Evolutionary conservation across 2,329 filamentous ascomycete species (phyloP).

Genomic region (Cladosporium sp.): DNA sequence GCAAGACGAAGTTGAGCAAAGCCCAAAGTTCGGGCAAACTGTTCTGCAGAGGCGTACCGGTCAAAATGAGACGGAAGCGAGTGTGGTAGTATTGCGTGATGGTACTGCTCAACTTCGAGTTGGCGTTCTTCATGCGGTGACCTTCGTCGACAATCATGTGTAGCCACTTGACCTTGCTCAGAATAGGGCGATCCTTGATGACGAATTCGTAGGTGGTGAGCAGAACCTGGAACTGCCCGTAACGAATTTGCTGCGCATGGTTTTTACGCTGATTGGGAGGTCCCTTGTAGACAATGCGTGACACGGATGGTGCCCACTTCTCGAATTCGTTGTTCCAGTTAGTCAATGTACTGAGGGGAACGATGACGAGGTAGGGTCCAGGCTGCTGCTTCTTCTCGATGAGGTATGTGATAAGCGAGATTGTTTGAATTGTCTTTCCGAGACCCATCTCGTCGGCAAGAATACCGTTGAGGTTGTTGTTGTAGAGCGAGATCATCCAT

Average conservation of each 20-base stretch:
- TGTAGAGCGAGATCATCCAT: slow-evolving; percentile 99
- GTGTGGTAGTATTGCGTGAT: slow-evolving; percentile 95
- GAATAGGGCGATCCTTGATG: slow-evolving; percentile 93
- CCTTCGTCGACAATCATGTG: slow-evolving; percentile 99
- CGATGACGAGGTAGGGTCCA: slow-evolving; percentile 93
- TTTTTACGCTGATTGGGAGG: slow-evolving; percentile 84
- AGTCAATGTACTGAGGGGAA: slow-evolving; percentile 92
- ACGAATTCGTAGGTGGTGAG: slow-evolving; percentile 99
- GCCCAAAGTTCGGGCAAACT: slow-evolving; percentile 96
- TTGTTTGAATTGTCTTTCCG: slow-evolving; percentile 98
- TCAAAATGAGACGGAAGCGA: slow-evolving; percentile 92
- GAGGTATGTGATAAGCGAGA: slow-evolving; percentile 94
- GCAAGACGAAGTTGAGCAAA: slow-evolving; percentile 95
- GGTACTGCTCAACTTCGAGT: slow-evolving; percentile 93
- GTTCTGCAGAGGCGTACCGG: slow-evolving; percentile 95
- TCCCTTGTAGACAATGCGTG: slow-evolving; percentile 93
- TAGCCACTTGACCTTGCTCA: slow-evolving; percentile 99
- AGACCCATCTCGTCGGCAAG: slow-evolving; percentile 99
- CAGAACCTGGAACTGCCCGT: slow-evolving; percentile 92
- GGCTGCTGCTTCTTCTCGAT: slow-evolving; percentile 92
- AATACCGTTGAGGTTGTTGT: slow-evolving; percentile 99
- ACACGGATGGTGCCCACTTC: slow-evolving; percentile 91
- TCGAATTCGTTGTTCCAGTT: slow-evolving; percentile 99
- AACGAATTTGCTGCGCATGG: slow-evolving; percentile 90
- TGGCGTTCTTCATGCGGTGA: slow-evolving; percentile 98